phyloP scores from a whole-genome alignment of 169 alveolate genomes.

The Cytauxzoon felis region DNA sequence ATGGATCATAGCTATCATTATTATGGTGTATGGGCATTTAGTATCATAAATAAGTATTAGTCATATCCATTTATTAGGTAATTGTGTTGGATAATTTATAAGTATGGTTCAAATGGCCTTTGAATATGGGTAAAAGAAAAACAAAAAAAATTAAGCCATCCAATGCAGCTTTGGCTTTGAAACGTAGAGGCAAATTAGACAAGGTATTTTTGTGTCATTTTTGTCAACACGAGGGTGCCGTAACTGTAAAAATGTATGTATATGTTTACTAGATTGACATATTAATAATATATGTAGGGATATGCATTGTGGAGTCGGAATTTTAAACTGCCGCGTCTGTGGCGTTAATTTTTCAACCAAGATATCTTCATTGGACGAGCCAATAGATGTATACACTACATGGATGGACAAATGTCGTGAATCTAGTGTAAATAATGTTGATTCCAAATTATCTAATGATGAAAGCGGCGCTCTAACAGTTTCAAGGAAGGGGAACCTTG shows the following conservation, averaged over 20 bases:
- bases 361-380: conserved; percentile 77
- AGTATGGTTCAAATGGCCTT: background rate
- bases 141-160: conserved; percentile 50
- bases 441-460: too few relatives aligned
- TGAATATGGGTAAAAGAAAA: conserved; percentile 39
- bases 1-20: background rate
- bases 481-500: too few relatives aligned
- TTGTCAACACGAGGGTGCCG: conserved; percentile 89
- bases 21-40: background rate
- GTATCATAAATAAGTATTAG: too few relatives aligned
- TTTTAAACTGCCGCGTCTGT: conserved; percentile 83
- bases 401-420: conserved; percentile 88
- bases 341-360: conserved; percentile 76
- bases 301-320: conserved; percentile 55
- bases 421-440: background rate
- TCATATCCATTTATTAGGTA: too few relatives aligned
- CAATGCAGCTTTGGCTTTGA: conserved; percentile 33
- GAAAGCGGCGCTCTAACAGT: background rate
- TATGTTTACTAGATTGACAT: background rate
- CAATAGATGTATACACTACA: conserved; percentile 85
- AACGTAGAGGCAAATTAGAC: conserved; percentile 79
- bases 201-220: conserved; percentile 91
- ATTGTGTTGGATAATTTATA: too few relatives aligned
- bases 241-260: conserved; percentile 82
- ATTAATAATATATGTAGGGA: conserved; percentile 11